phyloP scores from a whole-genome alignment of 1,284 basidiomycete species.

The Sphagnurus paluster region DNA sequence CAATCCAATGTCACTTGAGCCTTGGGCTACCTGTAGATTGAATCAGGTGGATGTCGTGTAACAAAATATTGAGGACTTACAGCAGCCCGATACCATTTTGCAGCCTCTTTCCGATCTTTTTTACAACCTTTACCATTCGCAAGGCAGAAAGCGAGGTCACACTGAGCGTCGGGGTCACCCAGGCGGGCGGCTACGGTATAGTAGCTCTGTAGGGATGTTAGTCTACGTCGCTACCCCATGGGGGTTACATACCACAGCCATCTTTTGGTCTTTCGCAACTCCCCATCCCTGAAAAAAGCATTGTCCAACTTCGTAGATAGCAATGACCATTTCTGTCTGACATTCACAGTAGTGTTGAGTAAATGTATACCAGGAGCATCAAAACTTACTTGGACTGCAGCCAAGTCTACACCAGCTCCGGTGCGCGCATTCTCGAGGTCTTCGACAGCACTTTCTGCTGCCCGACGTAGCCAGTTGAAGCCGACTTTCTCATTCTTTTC shows the following conservation, averaged over 20 bases:
- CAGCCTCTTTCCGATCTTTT: slow-evolving; percentile 84
- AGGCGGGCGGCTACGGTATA: slow-evolving; percentile 82
- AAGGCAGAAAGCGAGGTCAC: slow-evolving; percentile 81
- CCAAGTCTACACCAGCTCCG: slow-evolving; percentile 30
- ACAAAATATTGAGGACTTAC: slow-evolving; percentile 42
- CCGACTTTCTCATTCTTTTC: slow-evolving; percentile 74
- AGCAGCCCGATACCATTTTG: slow-evolving; percentile 87
- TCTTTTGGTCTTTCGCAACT: slow-evolving; percentile 80
- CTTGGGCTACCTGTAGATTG: slow-evolving; percentile 61
- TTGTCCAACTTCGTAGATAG: slow-evolving; percentile 90
- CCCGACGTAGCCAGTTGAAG: slow-evolving; percentile 82
- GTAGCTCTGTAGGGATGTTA: slow-evolving; percentile 59
- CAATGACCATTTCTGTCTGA: slow-evolving; percentile 82
- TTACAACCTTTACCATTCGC: slow-evolving; percentile 88
- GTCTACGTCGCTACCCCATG: slow-evolving; percentile 6
- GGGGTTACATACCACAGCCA: slow-evolving; percentile 67
- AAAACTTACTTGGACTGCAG: slow-evolving; percentile 29
- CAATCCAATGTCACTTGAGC: slow-evolving; percentile 76
- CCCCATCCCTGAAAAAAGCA: slow-evolving; percentile 95
- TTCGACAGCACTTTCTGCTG: slow-evolving; percentile 80
- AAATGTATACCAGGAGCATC: no score
- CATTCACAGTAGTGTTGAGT: no score
- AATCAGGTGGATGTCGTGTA: background rate
- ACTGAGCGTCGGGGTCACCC: slow-evolving; percentile 86
- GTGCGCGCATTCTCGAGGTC: slow-evolving; percentile 66